Evolutionary conservation across 257 asterid species (phyloP), one percentile per base, ranked within the genome.

Genomic region (Petunia axillaris): DNA sequence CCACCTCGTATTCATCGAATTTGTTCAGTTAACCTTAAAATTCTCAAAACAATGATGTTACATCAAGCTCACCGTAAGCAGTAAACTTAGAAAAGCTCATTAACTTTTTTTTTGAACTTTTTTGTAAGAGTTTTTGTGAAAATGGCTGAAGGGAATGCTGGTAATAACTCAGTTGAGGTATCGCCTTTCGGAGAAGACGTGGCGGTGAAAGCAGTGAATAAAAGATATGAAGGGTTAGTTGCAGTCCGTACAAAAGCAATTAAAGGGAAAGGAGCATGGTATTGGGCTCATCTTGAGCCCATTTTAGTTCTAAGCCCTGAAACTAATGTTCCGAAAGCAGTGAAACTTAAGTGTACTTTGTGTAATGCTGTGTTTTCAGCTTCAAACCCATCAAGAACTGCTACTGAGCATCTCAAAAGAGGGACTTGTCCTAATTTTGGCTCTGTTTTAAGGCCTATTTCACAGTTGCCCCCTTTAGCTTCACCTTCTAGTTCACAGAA

Each of bases 191-290:
- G 84, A 4, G 97, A 88, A 38, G 97, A 93, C 70, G 63, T 75
- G 83, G 91, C 91, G 5, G 93, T 71, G 84, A 90, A 76, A 86
- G 88, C 94, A 64, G 87, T 92, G 76, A 86, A 79, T 54, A 95
- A 89, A 87, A 79, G 98, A 76, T 95, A 89, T 52, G 98, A 95
- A 81, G 90, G 94, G 3, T 86, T 95, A 8, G 82, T 87, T 63
- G 83, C 90, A 8, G 91, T 93, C 83, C 93, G 97, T 13, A 91
- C 91, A 2, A 95, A 95, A 89, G 98, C 99, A 1, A 85, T 89
- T 10, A 92, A 91, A 80, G 99, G 99, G 76, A 95, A 93, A 88
- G 99, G 99, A 25, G 99, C 99, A 1, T 95, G 99, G 99, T 95
- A 95, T 63, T 95, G 99, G 99, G 86, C 93, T 83, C 97, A 95